phyloP scores from a whole-genome alignment of 169 alveolate genomes.

The Theileria parva region DNA sequence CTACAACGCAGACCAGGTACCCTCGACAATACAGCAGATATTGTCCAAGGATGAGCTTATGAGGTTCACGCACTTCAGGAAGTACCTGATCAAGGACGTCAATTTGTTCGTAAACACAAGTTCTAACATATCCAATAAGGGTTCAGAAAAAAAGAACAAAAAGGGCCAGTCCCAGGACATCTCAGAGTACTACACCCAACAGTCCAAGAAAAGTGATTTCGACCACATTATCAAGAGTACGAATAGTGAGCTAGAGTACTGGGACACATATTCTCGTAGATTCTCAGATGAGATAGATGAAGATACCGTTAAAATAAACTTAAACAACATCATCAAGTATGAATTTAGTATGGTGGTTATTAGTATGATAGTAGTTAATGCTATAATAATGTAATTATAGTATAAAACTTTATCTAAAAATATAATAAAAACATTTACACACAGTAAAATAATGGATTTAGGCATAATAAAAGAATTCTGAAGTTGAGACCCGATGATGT shows the following conservation, averaged over 20 bases:
- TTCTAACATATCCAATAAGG: neutral
- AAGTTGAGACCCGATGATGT: neutral
- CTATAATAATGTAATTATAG: too few species aligned
- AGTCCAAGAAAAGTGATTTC: neutral
- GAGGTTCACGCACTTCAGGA: conserved; percentile 47
- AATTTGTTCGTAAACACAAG: neutral
- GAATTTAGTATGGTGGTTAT: neutral
- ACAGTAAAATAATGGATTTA: neutral
- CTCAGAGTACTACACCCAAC: neutral
- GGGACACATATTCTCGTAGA: neutral
- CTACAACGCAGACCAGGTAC: conserved; percentile 43
- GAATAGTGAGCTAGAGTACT: neutral
- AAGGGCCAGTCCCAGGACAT: neutral
- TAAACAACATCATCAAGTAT: neutral
- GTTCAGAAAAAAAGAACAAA: neutral
- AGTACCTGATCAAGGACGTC: conserved; percentile 8
- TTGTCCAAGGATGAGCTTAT: conserved; percentile 47
- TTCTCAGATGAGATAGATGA: neutral
- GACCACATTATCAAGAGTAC: neutral
- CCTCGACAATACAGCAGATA: conserved; percentile 50
- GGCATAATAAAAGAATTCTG: neutral
- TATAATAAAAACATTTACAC: neutral
- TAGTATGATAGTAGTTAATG: neutral
- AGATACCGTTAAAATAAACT: neutral
- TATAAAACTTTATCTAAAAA: too few species aligned